Conservation (phyloP, 257 asterid genomes). For the Solanum paucissectum region DNA sequence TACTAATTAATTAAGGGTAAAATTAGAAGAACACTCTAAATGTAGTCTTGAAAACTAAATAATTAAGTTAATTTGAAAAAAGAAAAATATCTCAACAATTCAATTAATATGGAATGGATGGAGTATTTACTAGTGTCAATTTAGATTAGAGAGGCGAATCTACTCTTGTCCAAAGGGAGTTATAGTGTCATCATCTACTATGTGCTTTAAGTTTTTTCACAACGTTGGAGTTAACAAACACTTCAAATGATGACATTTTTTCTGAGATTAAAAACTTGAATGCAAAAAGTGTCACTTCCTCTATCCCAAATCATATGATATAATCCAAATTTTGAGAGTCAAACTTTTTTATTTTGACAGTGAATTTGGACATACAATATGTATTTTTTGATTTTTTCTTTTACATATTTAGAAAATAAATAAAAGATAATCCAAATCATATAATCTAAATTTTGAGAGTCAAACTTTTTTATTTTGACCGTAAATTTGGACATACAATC, state of each 20-base stretch:
- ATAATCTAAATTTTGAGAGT: neutral
- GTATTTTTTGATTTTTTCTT: neutral
- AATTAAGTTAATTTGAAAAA: too few species aligned
- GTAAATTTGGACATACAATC: neutral
- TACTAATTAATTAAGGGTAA: too few species aligned
- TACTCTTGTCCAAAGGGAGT: neutral
- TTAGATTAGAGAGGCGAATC: neutral
- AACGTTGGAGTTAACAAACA: neutral
- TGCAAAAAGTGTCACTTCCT: neutral
- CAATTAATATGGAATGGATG: too few species aligned
- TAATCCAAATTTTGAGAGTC: neutral
- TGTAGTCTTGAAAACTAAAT: too few species aligned
- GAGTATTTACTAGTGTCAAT: neutral
- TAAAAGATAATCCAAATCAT: neutral
- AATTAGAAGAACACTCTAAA: too few species aligned
- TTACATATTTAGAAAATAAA: neutral
- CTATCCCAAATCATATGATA: neutral
- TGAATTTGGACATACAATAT: neutral
- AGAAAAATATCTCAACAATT: too few species aligned
- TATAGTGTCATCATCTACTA: conserved; percentile 37
- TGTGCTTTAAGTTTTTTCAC: conserved; percentile 15
- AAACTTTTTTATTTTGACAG: neutral
- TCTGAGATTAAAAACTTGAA: neutral
- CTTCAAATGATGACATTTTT: neutral
- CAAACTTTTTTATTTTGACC: neutral